Conservation (phyloP, 257 asterid genomes). For the Verbascum thapsus region DNA sequence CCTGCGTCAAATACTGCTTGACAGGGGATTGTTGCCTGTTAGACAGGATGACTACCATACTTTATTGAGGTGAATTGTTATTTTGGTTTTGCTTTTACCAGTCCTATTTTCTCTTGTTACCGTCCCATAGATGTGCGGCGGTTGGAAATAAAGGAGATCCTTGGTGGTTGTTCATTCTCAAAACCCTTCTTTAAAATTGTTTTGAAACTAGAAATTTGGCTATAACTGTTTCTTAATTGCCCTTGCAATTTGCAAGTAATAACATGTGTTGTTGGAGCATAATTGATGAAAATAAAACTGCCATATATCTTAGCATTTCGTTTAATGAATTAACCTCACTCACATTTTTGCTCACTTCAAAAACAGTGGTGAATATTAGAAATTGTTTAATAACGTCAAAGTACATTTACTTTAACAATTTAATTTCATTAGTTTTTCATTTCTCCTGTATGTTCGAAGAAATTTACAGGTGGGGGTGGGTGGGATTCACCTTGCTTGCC, state of each 20-base stretch:
- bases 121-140: not conserved
- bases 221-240: constrained; percentile 6
- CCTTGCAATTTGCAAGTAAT: constrained; percentile 1
- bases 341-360: not conserved
- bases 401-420: not conserved
- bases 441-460: constrained; percentile 19
- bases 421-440: not conserved
- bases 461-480: constrained; percentile 3
- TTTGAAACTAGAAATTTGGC: constrained; percentile 14
- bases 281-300: not conserved
- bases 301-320: not conserved
- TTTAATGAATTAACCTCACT: constrained; percentile 1
- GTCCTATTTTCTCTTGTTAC: constrained; percentile 6
- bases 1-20: constrained; percentile 72
- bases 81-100: constrained; percentile 17
- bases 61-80: constrained; percentile 61
- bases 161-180: constrained; percentile 8
- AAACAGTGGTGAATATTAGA: not conserved
- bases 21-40: constrained; percentile 70
- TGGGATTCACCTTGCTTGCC: not conserved
- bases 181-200: not conserved
- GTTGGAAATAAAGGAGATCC: constrained; percentile 16
- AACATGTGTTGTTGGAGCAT: not conserved
- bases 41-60: constrained; percentile 89
- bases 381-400: not conserved